phyloP scores from a whole-genome alignment of 208 protist genomes.

The Wallacemonas sp. region DNA sequence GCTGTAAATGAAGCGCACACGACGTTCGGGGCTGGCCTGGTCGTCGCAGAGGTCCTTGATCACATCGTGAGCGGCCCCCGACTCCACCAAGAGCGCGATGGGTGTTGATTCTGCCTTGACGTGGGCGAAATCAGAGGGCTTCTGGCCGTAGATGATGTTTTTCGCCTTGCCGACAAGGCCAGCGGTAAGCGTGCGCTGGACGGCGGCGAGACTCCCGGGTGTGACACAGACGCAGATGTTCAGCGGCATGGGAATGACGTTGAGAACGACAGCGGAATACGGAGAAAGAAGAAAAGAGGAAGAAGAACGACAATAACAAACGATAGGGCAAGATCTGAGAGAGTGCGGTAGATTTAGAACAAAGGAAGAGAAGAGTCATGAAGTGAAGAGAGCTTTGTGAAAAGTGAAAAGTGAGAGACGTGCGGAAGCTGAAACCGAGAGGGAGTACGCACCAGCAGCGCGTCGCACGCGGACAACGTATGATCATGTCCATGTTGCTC shows the following conservation, averaged over 20 bases:
- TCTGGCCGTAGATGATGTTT: slow-evolving; percentile 29
- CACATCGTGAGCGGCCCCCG: slow-evolving; percentile 28
- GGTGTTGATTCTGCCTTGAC: slow-evolving; percentile 30
- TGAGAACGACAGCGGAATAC: neutral
- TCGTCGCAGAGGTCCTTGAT: slow-evolving; percentile 76
- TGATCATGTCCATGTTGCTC: too few relatives aligned
- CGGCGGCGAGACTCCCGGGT: slow-evolving; percentile 15
- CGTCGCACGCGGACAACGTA: too few relatives aligned
- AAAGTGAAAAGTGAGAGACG: too few relatives aligned
- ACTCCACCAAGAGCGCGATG: slow-evolving; percentile 33
- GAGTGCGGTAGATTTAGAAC: too few relatives aligned
- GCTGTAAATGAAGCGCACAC: slow-evolving; percentile 79
- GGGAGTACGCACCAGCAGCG: too few relatives aligned
- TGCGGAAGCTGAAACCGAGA: too few relatives aligned
- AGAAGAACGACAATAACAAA: too few relatives aligned
- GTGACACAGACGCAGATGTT: slow-evolving; percentile 33
- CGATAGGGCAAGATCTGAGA: too few relatives aligned
- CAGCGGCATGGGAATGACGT: slow-evolving; percentile 22
- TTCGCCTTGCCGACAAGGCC: slow-evolving; percentile 21
- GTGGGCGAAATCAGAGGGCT: slow-evolving; percentile 28
- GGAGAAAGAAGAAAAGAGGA: slow-evolving; percentile 12
- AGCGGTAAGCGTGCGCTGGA: slow-evolving; percentile 3
- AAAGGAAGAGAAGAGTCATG: too few relatives aligned
- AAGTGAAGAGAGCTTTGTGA: too few relatives aligned
- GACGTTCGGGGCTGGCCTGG: slow-evolving; percentile 43